Evolutionary conservation across 768 basidiomycete genomes (phyloP), one percentile per base, ranked within the genome.

Genomic region (Suillus discolor): DNA sequence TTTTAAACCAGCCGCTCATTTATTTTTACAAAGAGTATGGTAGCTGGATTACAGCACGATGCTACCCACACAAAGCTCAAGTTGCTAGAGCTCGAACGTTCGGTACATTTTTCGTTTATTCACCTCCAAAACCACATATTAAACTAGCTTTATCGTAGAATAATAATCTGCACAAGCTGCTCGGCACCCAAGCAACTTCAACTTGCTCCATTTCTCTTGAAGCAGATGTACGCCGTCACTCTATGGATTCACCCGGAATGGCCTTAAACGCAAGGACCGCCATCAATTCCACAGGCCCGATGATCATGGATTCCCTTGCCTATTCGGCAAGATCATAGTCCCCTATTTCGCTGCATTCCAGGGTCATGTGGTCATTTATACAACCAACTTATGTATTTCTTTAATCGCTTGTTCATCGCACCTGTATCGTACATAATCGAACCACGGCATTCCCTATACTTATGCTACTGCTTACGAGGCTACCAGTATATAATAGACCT

Each of bases 1-100:
- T 28, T 25, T 6, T 47, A 38, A 38, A 2, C 36, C 28, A 44
- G 12, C 16, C 25, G 8, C 28, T 18, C 4, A 39, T 34, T 36
- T 20, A n/a, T 49, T 28, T 6, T 3, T 11, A 13, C 6, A 12
- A 63, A 92, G 91, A 90, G 89, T 68, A 91, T 90, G 86, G 87
- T 92, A 4, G 82, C 89, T 0, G 87, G 87, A 31, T 81, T 92
- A 6, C 88, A 91, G 60, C 83, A 89, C 71, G 90, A 92, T 67
- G 81, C 84, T 4, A 83, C 85, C 0, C 78, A 87, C 4, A 75
- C 84, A 20, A 87, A 86, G 63, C 74, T 91, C 57, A 89, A 88
- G 67, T 78, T 91, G 38, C 80, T 90, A 53, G 90, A 92, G 70
- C 79, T 92, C 31, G 84, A 91, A 71, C 84, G 90, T 67, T 85